A percentile compares a stretch with the other conserved stretches of the same genome.
phyloP scores from a whole-genome alignment of 768 basidiomycete species.

The Tephrocybe sp. region DNA sequence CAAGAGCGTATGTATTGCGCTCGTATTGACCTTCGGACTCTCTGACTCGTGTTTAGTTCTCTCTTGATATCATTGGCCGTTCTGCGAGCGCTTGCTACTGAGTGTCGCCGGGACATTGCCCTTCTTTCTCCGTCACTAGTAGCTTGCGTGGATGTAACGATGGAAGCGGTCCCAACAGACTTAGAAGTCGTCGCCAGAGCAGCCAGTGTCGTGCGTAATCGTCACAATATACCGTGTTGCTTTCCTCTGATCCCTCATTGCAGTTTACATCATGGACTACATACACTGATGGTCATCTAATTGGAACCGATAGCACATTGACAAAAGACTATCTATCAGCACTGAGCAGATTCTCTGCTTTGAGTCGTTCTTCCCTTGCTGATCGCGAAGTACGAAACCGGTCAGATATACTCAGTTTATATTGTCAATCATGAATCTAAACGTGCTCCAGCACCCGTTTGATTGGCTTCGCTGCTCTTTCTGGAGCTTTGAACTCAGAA shows the following conservation, averaged over 20 bases:
- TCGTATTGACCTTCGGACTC: background rate
- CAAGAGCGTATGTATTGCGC: constrained; percentile 64
- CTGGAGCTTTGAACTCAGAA: constrained; percentile 79
- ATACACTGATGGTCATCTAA: constrained; percentile 81
- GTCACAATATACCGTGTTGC: background rate
- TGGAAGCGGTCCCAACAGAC: constrained; percentile 57
- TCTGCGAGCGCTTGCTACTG: constrained; percentile 75
- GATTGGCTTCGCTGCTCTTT: constrained; percentile 81
- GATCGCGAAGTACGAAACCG: constrained; percentile 77
- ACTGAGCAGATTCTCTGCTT: constrained; percentile 59
- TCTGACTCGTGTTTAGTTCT: constrained; percentile 39
- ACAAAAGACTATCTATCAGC: constrained; percentile 70
- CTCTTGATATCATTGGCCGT: constrained; percentile 84
- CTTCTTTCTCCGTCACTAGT: constrained; percentile 71
- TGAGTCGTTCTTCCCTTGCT: constrained; percentile 49
- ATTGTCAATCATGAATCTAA: constrained; percentile 2
- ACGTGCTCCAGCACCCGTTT: constrained; percentile 62
- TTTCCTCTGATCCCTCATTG: background rate
- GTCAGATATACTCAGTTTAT: constrained; percentile 32
- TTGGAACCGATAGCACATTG: constrained; percentile 71
- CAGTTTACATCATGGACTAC: constrained; percentile 92
- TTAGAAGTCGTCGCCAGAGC: constrained; percentile 75
- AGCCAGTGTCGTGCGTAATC: constrained; percentile 69
- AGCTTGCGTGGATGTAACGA: constrained; percentile 56
- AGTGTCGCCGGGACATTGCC: constrained; percentile 82